Conservation (phyloP, 208 protist genomes). For the Acanthamoeba lenticulata region DNA sequence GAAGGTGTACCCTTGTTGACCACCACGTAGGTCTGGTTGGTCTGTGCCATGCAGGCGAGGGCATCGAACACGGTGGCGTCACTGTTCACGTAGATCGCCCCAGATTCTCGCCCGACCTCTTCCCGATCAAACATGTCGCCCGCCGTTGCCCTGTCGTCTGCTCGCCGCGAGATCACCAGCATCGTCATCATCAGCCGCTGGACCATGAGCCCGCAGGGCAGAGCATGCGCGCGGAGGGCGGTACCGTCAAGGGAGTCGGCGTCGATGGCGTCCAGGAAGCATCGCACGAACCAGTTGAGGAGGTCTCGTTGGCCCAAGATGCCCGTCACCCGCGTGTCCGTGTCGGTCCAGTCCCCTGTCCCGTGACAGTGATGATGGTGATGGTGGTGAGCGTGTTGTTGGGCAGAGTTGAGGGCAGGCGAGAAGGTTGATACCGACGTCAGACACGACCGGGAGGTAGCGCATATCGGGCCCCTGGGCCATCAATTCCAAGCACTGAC, state of each 20-base stretch:
- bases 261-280: neutral
- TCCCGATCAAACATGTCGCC: neutral
- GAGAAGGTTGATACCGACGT: neutral
- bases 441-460: neutral
- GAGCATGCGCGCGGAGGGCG: neutral
- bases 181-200: neutral
- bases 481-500: neutral
- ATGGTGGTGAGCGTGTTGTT: no score
- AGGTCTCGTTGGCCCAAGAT: constrained; percentile 21
- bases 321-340: neutral
- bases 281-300: constrained; percentile 31
- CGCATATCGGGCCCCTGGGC: neutral
- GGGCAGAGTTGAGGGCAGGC: no score
- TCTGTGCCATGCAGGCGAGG: neutral
- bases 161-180: no score
- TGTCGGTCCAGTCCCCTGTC: constrained; percentile 20
- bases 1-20: neutral
- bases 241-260: neutral
- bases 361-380: neutral
- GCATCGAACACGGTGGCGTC: constrained; percentile 6
- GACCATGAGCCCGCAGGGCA: neutral
- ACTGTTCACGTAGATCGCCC: neutral
- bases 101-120: neutral
- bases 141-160: neutral
- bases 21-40: neutral